phyloP scores from a whole-genome alignment of 2,329 filamentous ascomycete genomes.

The Alternaria sp. region DNA sequence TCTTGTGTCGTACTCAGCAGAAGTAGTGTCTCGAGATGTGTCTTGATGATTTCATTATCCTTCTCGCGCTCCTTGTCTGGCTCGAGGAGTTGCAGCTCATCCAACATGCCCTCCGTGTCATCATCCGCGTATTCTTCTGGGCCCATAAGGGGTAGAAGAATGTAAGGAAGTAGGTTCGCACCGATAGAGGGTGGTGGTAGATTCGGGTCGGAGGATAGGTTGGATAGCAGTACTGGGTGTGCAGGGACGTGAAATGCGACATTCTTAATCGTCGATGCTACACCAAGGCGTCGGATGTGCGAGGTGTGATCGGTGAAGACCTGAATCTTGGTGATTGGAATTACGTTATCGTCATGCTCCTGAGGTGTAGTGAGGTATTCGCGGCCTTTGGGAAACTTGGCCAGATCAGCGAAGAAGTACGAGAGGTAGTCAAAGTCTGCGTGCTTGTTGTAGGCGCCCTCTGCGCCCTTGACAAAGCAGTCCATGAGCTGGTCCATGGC shows the following conservation, averaged over 20 bases:
- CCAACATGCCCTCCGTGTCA: conserved; percentile 84
- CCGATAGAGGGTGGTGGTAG: conserved; percentile 65
- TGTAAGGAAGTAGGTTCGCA: conserved; percentile 85
- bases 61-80: conserved; percentile 88
- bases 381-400: conserved; percentile 77
- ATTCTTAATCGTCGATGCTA: conserved; percentile 97
- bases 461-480: conserved; percentile 92
- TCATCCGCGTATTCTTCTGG: conserved; percentile 88
- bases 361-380: conserved; percentile 78
- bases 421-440: conserved; percentile 93
- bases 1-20: conserved; percentile 81
- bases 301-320: conserved; percentile 94
- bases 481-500: conserved; percentile 93
- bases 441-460: conserved; percentile 81
- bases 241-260: conserved; percentile 81
- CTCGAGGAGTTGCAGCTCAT: conserved; percentile 87
- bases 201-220: conserved; percentile 41
- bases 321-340: conserved; percentile 90
- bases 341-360: conserved; percentile 75
- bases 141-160: conserved; percentile 87
- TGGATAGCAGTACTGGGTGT: conserved; percentile 73
- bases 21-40: conserved; percentile 87
- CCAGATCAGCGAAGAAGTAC: conserved; percentile 92
- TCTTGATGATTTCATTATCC: conserved; percentile 79
- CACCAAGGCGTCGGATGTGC: conserved; percentile 84